Conservation (phyloP, 2,329 filamentous ascomycete species). For the Cladosporium colombiae region DNA sequence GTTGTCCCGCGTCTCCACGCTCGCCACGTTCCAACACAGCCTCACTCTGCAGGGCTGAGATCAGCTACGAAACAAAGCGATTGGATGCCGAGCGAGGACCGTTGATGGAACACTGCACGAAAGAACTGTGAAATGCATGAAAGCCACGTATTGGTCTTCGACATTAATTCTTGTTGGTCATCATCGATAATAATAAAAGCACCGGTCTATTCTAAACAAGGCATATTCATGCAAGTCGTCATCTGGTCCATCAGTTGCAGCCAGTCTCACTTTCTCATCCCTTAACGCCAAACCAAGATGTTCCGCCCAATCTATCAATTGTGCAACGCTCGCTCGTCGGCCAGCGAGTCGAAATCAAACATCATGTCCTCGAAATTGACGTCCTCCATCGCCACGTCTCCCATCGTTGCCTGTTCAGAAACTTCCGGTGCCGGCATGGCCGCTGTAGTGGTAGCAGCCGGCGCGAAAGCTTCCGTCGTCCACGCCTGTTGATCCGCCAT, state of each 20-base stretch:
- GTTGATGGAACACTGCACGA: no score
- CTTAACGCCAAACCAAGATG: background rate
- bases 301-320: background rate
- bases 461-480: background rate
- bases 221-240: slow-evolving; percentile 6
- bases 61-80: background rate
- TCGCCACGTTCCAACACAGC: slow-evolving; percentile 6
- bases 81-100: background rate
- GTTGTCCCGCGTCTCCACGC: background rate
- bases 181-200: background rate
- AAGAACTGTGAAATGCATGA: no score
- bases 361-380: slow-evolving; percentile 29
- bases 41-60: slow-evolving; percentile 1
- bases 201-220: slow-evolving; percentile 18
- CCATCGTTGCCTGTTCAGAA: background rate
- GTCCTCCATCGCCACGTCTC: slow-evolving; percentile 23
- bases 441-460: background rate
- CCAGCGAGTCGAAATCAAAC: slow-evolving; percentile 28
- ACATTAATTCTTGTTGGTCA: background rate
- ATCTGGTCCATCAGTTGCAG: background rate
- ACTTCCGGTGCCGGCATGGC: background rate
- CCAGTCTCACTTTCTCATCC: background rate
- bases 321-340: background rate
- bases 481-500: background rate
- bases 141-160: background rate